Percentiles rank a stretch among this genome's conserved stretches.
phyloP scores from a whole-genome alignment of 1,284 basidiomycete genomes.

The Golubevia sp. region DNA sequence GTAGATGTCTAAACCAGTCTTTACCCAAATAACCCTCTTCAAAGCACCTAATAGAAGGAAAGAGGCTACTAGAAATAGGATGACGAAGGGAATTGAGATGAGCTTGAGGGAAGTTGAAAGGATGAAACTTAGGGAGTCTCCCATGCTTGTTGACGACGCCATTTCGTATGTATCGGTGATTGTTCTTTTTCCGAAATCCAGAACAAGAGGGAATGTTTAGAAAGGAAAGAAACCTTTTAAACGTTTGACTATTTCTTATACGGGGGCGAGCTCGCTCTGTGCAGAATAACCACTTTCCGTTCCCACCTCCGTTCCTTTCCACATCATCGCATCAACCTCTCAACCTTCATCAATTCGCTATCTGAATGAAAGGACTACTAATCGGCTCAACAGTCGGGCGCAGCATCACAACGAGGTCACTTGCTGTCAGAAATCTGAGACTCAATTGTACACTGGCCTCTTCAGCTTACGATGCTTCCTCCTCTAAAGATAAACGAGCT shows the following conservation, averaged over 20 bases:
- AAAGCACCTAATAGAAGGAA: background rate
- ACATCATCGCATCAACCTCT: background rate
- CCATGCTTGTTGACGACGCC: too few species aligned
- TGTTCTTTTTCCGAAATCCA: too few species aligned
- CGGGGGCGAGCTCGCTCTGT: background rate
- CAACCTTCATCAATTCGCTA: background rate
- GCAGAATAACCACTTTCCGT: background rate
- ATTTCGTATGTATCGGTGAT: too few species aligned
- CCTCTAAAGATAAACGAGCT: background rate
- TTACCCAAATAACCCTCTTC: constrained; percentile 4
- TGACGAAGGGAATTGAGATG: constrained; percentile 13
- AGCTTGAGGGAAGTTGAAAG: too few species aligned
- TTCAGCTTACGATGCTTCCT: background rate
- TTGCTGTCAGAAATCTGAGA: background rate
- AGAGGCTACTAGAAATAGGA: background rate
- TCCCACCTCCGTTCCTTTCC: background rate
- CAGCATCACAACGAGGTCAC: background rate
- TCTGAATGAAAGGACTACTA: background rate
- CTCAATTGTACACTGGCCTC: background rate
- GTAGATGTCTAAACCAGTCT: constrained; percentile 23
- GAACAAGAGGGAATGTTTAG: too few species aligned
- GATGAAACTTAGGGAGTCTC: too few species aligned
- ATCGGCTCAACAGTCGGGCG: background rate
- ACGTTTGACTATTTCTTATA: too few species aligned
- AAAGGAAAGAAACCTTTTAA: too few species aligned